These are phyloP conservation scores for Incumbomyces lentus DNA, from an alignment of 2,329 filamentous ascomycete species.

Conservation along the genomic window DNA sequence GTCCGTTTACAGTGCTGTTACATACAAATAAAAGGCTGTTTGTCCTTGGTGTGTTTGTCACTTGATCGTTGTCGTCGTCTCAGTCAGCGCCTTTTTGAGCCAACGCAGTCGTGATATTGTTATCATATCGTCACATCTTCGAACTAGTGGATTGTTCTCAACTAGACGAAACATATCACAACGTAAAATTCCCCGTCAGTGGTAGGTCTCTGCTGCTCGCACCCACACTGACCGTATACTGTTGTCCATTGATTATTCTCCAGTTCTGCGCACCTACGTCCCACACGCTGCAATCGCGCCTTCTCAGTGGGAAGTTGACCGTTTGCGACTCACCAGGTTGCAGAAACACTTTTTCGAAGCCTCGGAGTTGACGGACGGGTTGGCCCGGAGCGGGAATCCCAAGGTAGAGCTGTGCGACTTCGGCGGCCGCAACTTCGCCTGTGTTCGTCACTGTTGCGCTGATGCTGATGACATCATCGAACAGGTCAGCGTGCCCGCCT, in stretches of 20 bases:
- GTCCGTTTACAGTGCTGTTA: too few species aligned
- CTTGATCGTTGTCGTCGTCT: too few species aligned
- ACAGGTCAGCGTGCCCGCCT: slow-evolving; percentile 48
- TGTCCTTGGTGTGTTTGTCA: too few species aligned
- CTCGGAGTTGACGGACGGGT: slow-evolving; percentile 35
- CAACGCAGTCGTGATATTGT: too few species aligned
- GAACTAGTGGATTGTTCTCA: too few species aligned
- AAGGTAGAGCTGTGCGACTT: slow-evolving; percentile 49
- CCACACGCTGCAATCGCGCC: slow-evolving; percentile 30
- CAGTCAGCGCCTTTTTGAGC: too few species aligned
- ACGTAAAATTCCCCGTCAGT: slow-evolving; percentile 7
- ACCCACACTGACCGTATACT: slow-evolving; percentile 17
- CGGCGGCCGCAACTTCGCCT: slow-evolving; percentile 37
- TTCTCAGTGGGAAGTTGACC: slow-evolving; percentile 36
- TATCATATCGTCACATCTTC: too few species aligned
- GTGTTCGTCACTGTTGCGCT: slow-evolving; percentile 45
- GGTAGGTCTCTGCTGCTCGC: slow-evolving; percentile 18
- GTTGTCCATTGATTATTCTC: slow-evolving; percentile 22
- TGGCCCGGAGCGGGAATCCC: slow-evolving; percentile 29
- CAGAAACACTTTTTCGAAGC: slow-evolving; percentile 43
- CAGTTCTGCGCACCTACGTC: slow-evolving; percentile 27
- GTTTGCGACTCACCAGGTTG: slow-evolving; percentile 30
- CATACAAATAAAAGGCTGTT: too few species aligned
- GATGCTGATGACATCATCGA: slow-evolving; percentile 47
- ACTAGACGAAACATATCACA: background rate